These are phyloP conservation scores for Halophytophthora batemanensis DNA, from an alignment of 352 stramenopile genomes.

Conservation along the genomic window DNA sequence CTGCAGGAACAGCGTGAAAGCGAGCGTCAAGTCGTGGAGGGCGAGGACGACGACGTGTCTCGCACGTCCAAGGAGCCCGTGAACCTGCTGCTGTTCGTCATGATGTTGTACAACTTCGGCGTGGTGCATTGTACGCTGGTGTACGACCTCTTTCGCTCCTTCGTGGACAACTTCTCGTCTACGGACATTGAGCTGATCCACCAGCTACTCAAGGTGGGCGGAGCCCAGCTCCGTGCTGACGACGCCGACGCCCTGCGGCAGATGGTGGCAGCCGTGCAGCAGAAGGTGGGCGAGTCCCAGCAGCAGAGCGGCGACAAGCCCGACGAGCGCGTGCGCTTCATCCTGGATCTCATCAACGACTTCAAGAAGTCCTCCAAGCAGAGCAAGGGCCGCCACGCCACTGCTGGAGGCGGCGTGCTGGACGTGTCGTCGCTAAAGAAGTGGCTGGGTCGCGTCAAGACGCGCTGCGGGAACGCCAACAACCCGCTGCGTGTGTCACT, in stretches of 20 bases:
- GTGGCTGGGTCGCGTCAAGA: slow-evolving; percentile 94
- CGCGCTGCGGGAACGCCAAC: slow-evolving; percentile 72
- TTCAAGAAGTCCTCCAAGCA: slow-evolving; percentile 95
- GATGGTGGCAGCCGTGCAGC: slow-evolving; percentile 81
- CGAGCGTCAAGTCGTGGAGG: background rate
- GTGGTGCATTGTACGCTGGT: slow-evolving; percentile 87
- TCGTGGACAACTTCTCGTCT: slow-evolving; percentile 69
- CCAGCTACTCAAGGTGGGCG: slow-evolving; percentile 77
- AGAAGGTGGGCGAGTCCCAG: slow-evolving; percentile 54
- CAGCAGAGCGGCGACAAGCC: slow-evolving; percentile 28
- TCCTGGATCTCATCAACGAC: slow-evolving; percentile 95
- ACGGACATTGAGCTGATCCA: slow-evolving; percentile 88
- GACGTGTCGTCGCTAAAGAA: slow-evolving; percentile 88
- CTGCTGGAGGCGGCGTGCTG: slow-evolving; percentile 33
- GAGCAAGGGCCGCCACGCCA: slow-evolving; percentile 58
- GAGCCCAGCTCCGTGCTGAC: slow-evolving; percentile 79
- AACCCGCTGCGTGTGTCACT: slow-evolving; percentile 73
- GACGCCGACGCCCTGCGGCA: slow-evolving; percentile 82
- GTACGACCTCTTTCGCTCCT: slow-evolving; percentile 88
- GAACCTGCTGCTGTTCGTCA: slow-evolving; percentile 86
- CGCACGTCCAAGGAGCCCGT: slow-evolving; percentile 57
- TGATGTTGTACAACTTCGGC: slow-evolving; percentile 90
- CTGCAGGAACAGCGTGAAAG: slow-evolving; percentile 3
- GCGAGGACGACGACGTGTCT: slow-evolving; percentile 25
- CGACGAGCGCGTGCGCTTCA: slow-evolving; percentile 76